Percentiles rank a stretch among this genome's conserved stretches.
Evolutionary conservation across 192 early-diverging fungal species (phyloP).

Genomic region (Coemansia sp.): DNA sequence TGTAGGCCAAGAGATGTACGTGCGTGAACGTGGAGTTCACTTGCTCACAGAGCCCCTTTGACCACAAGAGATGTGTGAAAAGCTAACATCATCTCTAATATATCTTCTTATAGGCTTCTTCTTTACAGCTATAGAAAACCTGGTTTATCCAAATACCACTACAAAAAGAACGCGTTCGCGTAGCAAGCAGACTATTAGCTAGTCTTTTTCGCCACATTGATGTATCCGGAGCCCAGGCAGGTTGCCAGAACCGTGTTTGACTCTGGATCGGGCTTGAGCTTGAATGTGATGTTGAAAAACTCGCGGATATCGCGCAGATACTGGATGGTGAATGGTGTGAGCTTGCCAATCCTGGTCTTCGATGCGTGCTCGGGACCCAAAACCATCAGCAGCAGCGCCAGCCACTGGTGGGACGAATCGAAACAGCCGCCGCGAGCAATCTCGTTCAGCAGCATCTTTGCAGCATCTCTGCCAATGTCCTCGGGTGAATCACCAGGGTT

Average conservation of each 20-base stretch:
- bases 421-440: conserved; percentile 90
- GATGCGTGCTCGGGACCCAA: conserved; percentile 91
- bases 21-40: conserved; percentile 38
- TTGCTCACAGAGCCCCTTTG: conserved; percentile 39
- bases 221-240: conserved; percentile 86
- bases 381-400: conserved; percentile 83
- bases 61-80: not conserved
- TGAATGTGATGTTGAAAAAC: conserved; percentile 92
- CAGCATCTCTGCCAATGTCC: conserved; percentile 79
- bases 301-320: conserved; percentile 85
- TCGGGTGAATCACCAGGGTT: conserved; percentile 82
- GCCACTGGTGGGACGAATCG: conserved; percentile 86
- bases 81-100: not conserved
- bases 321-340: conserved; percentile 92
- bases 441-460: conserved; percentile 80
- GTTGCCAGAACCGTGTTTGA: conserved; percentile 76
- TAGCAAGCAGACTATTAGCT: conserved; percentile 22
- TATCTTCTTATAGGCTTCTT: not conserved
- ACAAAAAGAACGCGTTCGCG: conserved; percentile 25
- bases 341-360: conserved; percentile 80
- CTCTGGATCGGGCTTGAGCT: conserved; percentile 78
- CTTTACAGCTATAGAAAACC: not conserved
- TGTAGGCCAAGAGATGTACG: conserved; percentile 23
- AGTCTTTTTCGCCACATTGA: conserved; percentile 88
- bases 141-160: not conserved